These are phyloP conservation scores for Aspergillus panamensis DNA, from an alignment of 495 filamentous ascomycete genomes.

Conservation along the genomic window DNA sequence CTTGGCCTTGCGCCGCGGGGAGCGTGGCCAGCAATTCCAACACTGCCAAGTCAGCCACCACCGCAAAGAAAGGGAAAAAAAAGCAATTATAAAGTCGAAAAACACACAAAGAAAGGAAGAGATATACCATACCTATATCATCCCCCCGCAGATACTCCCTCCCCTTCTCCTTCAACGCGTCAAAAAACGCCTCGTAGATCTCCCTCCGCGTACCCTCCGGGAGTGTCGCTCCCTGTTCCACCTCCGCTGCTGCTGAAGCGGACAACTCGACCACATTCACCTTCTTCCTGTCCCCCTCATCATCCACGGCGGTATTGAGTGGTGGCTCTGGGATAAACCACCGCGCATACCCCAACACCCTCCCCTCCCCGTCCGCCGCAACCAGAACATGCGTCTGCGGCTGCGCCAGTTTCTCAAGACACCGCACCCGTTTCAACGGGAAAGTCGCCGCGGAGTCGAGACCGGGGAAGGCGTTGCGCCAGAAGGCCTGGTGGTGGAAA, in stretches of 20 bases:
- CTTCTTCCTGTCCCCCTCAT: neutral
- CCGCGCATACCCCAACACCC: constrained; percentile 17
- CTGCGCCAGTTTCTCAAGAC: constrained; percentile 11
- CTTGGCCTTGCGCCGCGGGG: constrained; percentile 47
- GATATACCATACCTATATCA: constrained; percentile 23
- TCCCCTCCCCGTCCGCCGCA: constrained; percentile 9
- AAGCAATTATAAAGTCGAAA: too few relatives aligned
- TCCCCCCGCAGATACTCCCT: constrained; percentile 7
- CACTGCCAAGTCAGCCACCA: constrained; percentile 16
- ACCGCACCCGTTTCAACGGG: constrained; percentile 13
- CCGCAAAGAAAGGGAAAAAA: constrained; percentile 3
- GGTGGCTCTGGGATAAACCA: constrained; percentile 13
- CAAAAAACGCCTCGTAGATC: constrained; percentile 15
- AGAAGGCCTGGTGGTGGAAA: constrained; percentile 14
- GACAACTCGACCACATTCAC: constrained; percentile 7
- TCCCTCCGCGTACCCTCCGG: constrained; percentile 11
- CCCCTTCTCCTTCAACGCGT: constrained; percentile 14
- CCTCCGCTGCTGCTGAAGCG: neutral
- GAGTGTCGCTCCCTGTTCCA: neutral
- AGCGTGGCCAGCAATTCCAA: constrained; percentile 30
- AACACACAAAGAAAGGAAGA: neutral
- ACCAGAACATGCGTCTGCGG: constrained; percentile 15
- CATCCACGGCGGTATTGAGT: neutral
- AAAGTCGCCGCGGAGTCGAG: neutral
- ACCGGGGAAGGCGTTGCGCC: constrained; percentile 14